phyloP scores from a whole-genome alignment of 2,329 filamentous ascomycete species.

The Botrytis deweyae region DNA sequence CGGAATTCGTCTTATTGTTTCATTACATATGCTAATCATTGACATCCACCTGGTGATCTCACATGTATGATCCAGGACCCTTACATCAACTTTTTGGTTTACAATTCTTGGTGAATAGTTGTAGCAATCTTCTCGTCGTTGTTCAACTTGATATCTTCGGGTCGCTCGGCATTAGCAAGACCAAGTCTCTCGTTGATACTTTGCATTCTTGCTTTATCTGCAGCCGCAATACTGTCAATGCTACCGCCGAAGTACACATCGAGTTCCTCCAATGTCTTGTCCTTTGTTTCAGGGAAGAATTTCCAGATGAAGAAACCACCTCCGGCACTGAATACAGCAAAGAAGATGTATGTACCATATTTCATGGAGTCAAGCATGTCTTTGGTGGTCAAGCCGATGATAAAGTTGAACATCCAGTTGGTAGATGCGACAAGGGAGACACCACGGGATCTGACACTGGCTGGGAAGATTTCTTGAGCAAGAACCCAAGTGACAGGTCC shows the following conservation, averaged over 20 bases:
- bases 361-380: slow-evolving; percentile 44
- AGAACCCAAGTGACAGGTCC: slow-evolving; percentile 42
- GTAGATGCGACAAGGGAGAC: slow-evolving; percentile 45
- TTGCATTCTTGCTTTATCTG: slow-evolving; percentile 37
- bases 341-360: slow-evolving; percentile 59
- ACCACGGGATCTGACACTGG: slow-evolving; percentile 43
- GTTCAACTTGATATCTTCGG: slow-evolving; percentile 28
- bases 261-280: slow-evolving; percentile 52
- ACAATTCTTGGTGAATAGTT: slow-evolving; percentile 12
- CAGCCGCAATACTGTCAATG: slow-evolving; percentile 39
- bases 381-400: slow-evolving; percentile 48
- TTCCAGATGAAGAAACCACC: slow-evolving; percentile 51
- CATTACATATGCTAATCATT: neutral
- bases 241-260: slow-evolving; percentile 45
- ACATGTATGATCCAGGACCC: neutral
- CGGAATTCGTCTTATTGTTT: neutral
- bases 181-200: slow-evolving; percentile 32
- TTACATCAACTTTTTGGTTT: neutral
- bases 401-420: slow-evolving; percentile 50
- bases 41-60: too few species aligned
- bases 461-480: slow-evolving; percentile 44
- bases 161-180: slow-evolving; percentile 35
- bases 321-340: slow-evolving; percentile 48
- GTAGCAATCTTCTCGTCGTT: slow-evolving; percentile 15
- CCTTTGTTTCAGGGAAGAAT: slow-evolving; percentile 56